These are phyloP conservation scores for Wickerhamomyces ciferrii DNA, from an alignment of 805 yeast species.

Conservation along the genomic window DNA sequence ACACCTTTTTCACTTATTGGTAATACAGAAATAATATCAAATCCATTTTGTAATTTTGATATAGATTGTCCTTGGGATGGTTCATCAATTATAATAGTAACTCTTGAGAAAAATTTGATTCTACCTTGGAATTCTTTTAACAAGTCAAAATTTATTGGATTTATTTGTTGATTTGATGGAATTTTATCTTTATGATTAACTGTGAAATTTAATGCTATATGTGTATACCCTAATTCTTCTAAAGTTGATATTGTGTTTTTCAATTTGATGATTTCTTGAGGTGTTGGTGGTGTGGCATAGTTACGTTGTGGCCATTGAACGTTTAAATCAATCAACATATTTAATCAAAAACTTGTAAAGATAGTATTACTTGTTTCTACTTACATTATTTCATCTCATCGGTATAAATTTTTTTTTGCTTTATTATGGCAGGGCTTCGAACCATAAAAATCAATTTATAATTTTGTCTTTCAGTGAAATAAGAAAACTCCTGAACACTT, in stretches of 20 bases:
- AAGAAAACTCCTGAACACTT: too few relatives aligned
- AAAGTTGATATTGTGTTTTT: constrained; percentile 47
- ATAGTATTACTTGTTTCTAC: too few relatives aligned
- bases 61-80: constrained; percentile 66
- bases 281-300: constrained; percentile 37
- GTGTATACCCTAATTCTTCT: constrained; percentile 63
- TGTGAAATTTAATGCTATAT: constrained; percentile 69
- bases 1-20: constrained; percentile 80
- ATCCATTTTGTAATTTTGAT: constrained; percentile 37
- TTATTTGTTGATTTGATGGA: constrained; percentile 37
- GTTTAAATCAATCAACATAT: constrained; percentile 62
- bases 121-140: constrained; percentile 23
- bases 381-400: too few relatives aligned
- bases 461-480: too few relatives aligned
- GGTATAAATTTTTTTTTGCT: too few relatives aligned
- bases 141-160: constrained; percentile 35
- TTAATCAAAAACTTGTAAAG: not conserved
- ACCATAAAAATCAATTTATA: too few relatives aligned
- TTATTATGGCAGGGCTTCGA: too few relatives aligned
- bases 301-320: constrained; percentile 64
- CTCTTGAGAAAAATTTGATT: constrained; percentile 55
- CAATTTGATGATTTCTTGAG: constrained; percentile 36
- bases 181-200: constrained; percentile 46
- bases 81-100: constrained; percentile 74
- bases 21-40: constrained; percentile 77